phyloP scores from a whole-genome alignment of 495 filamentous ascomycete genomes.

The Penicillium dipodomyicola region DNA sequence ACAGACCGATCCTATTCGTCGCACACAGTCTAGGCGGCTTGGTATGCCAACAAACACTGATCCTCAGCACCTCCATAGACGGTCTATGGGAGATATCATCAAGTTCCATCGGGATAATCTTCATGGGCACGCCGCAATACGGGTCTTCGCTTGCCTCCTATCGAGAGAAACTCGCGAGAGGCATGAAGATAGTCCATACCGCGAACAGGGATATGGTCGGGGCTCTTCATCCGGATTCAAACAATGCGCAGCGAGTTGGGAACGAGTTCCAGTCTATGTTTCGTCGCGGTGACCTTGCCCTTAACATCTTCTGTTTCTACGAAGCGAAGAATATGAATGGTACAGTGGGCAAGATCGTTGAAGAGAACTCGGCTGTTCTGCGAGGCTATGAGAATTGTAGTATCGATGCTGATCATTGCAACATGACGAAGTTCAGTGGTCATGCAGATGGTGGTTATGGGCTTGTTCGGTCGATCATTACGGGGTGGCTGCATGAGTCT shows the following conservation, averaged over 20 bases:
- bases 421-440: conserved; percentile 1
- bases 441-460: not conserved
- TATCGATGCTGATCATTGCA: not conserved
- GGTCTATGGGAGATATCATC: conserved; percentile 9
- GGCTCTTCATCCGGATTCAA: not conserved
- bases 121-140: conserved; percentile 8
- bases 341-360: conserved; percentile 7
- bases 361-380: conserved; percentile 6
- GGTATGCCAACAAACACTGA: conserved; percentile 5
- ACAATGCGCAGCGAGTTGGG: not conserved
- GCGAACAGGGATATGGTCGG: not conserved
- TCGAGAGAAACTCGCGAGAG: conserved; percentile 3
- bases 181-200: not conserved
- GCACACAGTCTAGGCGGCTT: conserved; percentile 6
- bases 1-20: conserved; percentile 7
- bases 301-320: conserved; percentile 7
- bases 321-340: conserved; percentile 4
- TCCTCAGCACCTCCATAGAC: conserved; percentile 7
- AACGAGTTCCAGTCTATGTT: not conserved
- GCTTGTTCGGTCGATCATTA: not conserved
- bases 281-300: not conserved
- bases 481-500: not conserved
- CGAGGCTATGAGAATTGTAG: not conserved
- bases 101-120: not conserved
- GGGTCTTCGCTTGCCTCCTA: not conserved